Percentiles rank a stretch among this genome's conserved stretches.
phyloP scores from a whole-genome alignment of 331 rosid species.

The Quercus lobata region DNA sequence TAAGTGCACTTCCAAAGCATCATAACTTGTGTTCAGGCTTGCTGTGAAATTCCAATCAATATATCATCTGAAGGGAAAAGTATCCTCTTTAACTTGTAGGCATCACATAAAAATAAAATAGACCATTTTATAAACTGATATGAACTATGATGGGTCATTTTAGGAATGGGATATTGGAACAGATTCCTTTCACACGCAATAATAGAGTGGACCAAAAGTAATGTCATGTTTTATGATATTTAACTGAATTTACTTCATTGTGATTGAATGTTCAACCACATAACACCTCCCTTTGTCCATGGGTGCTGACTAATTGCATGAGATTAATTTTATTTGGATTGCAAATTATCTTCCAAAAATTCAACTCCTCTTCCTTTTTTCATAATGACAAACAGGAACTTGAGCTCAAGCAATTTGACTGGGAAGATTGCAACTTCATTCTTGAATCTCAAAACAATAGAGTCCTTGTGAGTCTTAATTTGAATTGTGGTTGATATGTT shows the following conservation, averaged over 20 bases:
- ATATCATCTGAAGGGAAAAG: too few species aligned
- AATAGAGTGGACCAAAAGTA: not conserved
- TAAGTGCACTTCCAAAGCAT: too few species aligned
- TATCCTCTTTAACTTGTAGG: too few species aligned
- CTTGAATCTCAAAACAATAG: slow-evolving; percentile 12
- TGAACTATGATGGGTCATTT: not conserved
- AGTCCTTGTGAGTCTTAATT: slow-evolving; percentile 18
- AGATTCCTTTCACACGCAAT: not conserved
- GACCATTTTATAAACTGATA: too few species aligned
- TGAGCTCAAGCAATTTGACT: slow-evolving; percentile 23
- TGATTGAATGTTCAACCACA: not conserved
- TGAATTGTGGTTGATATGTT: not conserved
- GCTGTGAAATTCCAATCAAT: too few species aligned
- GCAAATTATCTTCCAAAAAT: not conserved
- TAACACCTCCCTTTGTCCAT: not conserved
- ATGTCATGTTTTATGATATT: not conserved
- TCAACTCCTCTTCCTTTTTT: not conserved
- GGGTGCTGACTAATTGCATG: too few species aligned
- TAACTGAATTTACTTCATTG: not conserved
- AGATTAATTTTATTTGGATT: not conserved
- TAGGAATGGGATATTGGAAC: too few species aligned
- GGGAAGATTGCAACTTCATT: slow-evolving; percentile 18
- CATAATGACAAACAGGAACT: slow-evolving; percentile 17
- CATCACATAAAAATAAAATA: too few species aligned
- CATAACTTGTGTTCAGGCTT: too few species aligned